phyloP scores from a whole-genome alignment of 75 land plant genomes.

The Selaginella moellendorffii region DNA sequence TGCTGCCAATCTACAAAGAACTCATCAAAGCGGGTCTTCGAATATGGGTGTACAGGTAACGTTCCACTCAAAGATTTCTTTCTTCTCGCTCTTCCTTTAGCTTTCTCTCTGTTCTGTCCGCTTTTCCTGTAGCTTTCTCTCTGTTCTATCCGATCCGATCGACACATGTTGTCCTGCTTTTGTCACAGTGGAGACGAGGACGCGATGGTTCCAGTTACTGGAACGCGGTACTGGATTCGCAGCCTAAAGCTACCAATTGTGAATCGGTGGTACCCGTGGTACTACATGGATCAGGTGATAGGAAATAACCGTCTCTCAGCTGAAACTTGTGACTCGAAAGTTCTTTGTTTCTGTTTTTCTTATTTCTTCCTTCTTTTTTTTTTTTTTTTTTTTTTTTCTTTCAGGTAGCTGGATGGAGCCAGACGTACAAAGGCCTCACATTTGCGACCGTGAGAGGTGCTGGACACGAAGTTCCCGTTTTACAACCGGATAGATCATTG shows the following conservation, averaged over 20 bases:
- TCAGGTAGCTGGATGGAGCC: not conserved
- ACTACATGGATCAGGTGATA: slow-evolving; percentile 45
- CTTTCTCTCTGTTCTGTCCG: too few species aligned
- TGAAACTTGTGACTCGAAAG: not conserved
- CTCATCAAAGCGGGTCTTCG: slow-evolving; percentile 62
- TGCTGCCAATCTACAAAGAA: slow-evolving; percentile 81
- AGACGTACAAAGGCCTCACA: slow-evolving; percentile 22
- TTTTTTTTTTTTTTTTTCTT: not conserved
- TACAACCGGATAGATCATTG: slow-evolving; percentile 27
- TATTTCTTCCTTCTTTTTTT: not conserved
- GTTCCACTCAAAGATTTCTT: too few species aligned
- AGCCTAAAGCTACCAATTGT: slow-evolving; percentile 52
- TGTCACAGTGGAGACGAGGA: slow-evolving; percentile 77
- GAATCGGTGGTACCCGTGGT: slow-evolving; percentile 77
- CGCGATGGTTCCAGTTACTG: slow-evolving; percentile 87
- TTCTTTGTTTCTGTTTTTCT: not conserved
- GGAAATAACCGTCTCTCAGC: not conserved
- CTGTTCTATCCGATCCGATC: too few species aligned
- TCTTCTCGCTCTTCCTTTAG: too few species aligned
- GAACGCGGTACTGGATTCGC: slow-evolving; percentile 70
- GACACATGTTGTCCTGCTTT: not conserved
- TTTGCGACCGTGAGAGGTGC: slow-evolving; percentile 54
- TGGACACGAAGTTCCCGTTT: slow-evolving; percentile 49
- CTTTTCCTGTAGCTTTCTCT: too few species aligned
- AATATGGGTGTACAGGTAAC: slow-evolving; percentile 94